Conservation (phyloP, 169 alveolate genomes). For the Babesia ovis region DNA sequence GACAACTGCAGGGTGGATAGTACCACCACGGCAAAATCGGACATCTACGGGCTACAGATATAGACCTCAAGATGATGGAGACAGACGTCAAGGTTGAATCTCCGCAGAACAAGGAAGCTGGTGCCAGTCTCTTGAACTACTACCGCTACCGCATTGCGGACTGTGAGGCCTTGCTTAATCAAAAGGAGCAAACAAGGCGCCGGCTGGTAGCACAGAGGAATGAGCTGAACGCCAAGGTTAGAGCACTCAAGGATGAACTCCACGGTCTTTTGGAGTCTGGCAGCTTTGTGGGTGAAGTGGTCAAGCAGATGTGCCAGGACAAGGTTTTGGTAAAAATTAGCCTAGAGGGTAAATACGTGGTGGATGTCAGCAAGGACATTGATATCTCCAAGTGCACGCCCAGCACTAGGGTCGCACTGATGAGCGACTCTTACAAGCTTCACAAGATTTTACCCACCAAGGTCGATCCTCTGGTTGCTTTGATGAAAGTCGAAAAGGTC, state of each 20-base stretch:
- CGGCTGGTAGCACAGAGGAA: constrained; percentile 97
- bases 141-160: constrained; percentile 74
- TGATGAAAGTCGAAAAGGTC: constrained; percentile 99
- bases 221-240: constrained; percentile 93
- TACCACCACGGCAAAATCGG: too few relatives aligned
- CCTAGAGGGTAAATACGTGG: constrained; percentile 98
- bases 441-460: constrained; percentile 95
- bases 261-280: constrained; percentile 93
- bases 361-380: constrained; percentile 87
- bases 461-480: constrained; percentile 98
- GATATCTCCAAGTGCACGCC: constrained; percentile 91
- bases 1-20: too few relatives aligned
- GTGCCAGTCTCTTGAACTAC: constrained; percentile 37
- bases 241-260: constrained; percentile 94
- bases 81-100: not conserved
- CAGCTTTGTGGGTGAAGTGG: constrained; percentile 97
- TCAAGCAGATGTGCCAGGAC: constrained; percentile 96
- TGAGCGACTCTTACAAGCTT: constrained; percentile 88
- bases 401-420: constrained; percentile 91
- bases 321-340: constrained; percentile 95
- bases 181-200: constrained; percentile 78
- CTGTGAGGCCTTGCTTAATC: constrained; percentile 73
- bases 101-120: not conserved
- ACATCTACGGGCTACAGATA: too few relatives aligned
- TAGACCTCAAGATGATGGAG: constrained; percentile 1